phyloP scores from a whole-genome alignment of 2,329 filamentous ascomycete species.

The Xylariaceae sp. region DNA sequence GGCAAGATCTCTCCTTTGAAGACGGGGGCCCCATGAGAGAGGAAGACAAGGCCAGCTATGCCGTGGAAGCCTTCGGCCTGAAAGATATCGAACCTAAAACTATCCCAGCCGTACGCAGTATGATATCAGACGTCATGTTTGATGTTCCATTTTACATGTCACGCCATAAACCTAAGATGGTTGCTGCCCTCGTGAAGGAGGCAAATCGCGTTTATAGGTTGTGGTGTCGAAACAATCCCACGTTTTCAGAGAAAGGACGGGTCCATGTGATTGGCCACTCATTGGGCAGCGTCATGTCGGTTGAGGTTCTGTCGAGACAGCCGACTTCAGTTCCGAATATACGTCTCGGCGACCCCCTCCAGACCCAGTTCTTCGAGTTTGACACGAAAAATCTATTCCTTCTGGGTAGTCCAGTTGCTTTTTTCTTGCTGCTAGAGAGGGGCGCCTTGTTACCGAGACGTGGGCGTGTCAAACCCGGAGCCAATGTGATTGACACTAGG shows the following conservation, averaged over 20 bases:
- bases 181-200: slow-evolving; percentile 79
- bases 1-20: slow-evolving; percentile 81
- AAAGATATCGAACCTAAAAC: slow-evolving; percentile 90
- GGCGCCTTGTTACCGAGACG: slow-evolving; percentile 68
- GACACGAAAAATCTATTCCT: slow-evolving; percentile 87
- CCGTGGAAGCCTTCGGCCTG: slow-evolving; percentile 58
- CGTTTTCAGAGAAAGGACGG: slow-evolving; percentile 72
- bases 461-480: slow-evolving; percentile 70
- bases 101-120: slow-evolving; percentile 84
- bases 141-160: slow-evolving; percentile 98
- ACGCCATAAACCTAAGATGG: slow-evolving; percentile 93
- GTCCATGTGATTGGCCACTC: slow-evolving; percentile 94
- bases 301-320: slow-evolving; percentile 86
- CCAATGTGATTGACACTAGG: slow-evolving; percentile 57
- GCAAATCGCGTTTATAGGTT: slow-evolving; percentile 93
- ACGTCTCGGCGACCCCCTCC: slow-evolving; percentile 39
- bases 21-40: slow-evolving; percentile 63
- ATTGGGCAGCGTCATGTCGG: slow-evolving; percentile 87
- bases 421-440: slow-evolving; percentile 85
- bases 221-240: slow-evolving; percentile 91
- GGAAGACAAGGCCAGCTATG: slow-evolving; percentile 49
- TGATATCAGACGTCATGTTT: slow-evolving; percentile 97
- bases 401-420: slow-evolving; percentile 83
- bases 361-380: slow-evolving; percentile 74
- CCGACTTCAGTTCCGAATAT: slow-evolving; percentile 64